Evolutionary conservation across 371 early-diverging fungal species (phyloP), one percentile per base, ranked within the genome.

Genomic region (Sporodiniella umbellata): DNA sequence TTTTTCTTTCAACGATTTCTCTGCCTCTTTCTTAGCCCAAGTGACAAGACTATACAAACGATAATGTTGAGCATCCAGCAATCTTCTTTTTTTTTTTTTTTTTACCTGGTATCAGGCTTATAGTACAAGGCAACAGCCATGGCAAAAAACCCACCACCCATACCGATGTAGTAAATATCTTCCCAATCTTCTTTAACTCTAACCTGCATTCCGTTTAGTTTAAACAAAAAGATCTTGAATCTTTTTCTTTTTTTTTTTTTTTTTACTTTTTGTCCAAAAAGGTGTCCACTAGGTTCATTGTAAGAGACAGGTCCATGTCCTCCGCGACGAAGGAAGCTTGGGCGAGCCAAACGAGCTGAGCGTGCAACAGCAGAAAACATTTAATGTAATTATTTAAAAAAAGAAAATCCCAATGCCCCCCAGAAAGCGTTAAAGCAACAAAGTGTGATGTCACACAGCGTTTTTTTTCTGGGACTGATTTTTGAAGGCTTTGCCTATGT

Each of bases 171-270:
- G 49, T 75, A 79, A 31, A 83, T 42, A 58, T 66, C 59, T 66
- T 86, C 86, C 86, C 86, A 86, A 52, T 80, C 83, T 51, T 83
- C 86, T 72, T 83, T 84, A 46, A 82, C 79, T 49, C 84, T 79
- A 58, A 72, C 73, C 77, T 81, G 54, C 12, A 70, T 66, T 8
- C 7, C 26, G 37, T 8, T 33, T 31, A 21, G 24, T 48, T 54
- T 23, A 31, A 47, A 25, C 44, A 39, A 57, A 45, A 12, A 23
- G 24, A 18, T 10, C 6, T 19, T 15, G 25, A 4, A 25, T 26
- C 42, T 12, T 31, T 24, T 28, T 28, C 4, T 28, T 28, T 28
- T 7, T 4, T 28, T 7, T 7, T 28, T 28, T 28, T 28, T 28
- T 40, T 25, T 53, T 73, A 81, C 82, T 76, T 81, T 84, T 72